A percentile compares a stretch with the other conserved stretches of the same genome.
Conservation (phyloP, 179 eudicot genomes). For the Beta macrorhiza region DNA sequence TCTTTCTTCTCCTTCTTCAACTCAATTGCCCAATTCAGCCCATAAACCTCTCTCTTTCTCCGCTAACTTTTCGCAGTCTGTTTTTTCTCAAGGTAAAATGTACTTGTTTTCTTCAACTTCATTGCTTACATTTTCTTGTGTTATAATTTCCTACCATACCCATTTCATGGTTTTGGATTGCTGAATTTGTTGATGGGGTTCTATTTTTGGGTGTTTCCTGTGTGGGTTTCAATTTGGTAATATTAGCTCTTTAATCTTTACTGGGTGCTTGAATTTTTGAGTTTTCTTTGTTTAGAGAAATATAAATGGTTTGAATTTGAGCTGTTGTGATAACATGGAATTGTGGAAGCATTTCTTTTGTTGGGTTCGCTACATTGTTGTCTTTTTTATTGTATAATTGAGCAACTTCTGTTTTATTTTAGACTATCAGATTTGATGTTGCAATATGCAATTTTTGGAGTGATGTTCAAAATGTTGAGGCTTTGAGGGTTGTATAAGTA, state of each 20-base stretch:
- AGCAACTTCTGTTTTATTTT: neutral
- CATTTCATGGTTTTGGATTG: neutral
- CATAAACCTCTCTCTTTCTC: slow-evolving; percentile 57
- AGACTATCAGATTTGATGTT: neutral
- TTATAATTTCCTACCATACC: too few species aligned
- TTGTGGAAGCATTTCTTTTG: too few species aligned
- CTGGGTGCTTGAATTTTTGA: neutral
- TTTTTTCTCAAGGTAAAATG: slow-evolving; percentile 54
- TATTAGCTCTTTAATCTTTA: too few species aligned
- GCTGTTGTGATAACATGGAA: neutral
- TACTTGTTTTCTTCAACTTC: neutral
- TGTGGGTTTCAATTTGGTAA: neutral
- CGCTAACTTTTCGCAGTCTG: slow-evolving; percentile 34
- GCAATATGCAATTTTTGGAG: neutral
- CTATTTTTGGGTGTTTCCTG: neutral
- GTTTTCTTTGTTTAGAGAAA: neutral
- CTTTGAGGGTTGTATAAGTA: neutral
- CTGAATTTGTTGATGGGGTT: neutral
- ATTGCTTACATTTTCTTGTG: neutral
- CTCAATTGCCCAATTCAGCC: slow-evolving; percentile 24
- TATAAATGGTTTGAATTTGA: neutral
- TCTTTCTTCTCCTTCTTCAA: slow-evolving; percentile 32
- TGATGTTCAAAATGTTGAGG: neutral
- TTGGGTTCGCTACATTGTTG: too few species aligned
- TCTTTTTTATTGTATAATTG: neutral